Conservation (phyloP, 2,329 filamentous ascomycete genomes). For the Cytospora paraplurivora region DNA sequence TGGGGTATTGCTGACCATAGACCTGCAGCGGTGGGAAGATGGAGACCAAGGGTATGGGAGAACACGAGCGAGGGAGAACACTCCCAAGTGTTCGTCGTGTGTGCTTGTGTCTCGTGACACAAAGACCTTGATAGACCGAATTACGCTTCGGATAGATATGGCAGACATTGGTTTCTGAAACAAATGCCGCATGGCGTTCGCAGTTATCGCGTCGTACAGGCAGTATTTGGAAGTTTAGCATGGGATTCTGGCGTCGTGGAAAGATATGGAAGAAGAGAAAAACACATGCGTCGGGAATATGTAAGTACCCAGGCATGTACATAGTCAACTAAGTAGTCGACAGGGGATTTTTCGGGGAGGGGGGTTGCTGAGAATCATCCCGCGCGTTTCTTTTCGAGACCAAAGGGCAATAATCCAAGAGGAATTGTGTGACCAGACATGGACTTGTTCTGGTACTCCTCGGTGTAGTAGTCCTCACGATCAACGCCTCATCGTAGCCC, state of each 20-base stretch:
- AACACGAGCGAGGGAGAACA: neutral
- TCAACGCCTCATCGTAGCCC: neutral
- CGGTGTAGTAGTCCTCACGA: neutral
- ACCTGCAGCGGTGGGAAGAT: conserved; percentile 11
- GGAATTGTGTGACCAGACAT: neutral
- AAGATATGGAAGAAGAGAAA: neutral
- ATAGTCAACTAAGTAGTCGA: neutral
- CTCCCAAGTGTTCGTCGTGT: neutral
- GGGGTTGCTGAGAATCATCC: neutral
- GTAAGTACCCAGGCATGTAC: neutral
- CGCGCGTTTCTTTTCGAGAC: neutral
- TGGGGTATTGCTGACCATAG: conserved; percentile 10
- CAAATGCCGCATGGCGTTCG: conserved; percentile 26
- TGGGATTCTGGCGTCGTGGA: neutral
- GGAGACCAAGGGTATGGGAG: neutral
- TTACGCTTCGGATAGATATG: conserved; percentile 7
- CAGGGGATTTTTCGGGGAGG: neutral
- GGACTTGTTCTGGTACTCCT: neutral
- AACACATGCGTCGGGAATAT: neutral
- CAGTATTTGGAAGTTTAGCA: neutral
- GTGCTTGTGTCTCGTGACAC: conserved; percentile 11
- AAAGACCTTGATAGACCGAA: neutral
- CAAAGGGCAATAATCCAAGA: neutral
- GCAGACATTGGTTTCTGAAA: conserved; percentile 19
- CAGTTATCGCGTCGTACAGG: conserved; percentile 4